Base-by-base conservation (phyloP, 306 rosid species). In the Castanea mollissima region DNA sequence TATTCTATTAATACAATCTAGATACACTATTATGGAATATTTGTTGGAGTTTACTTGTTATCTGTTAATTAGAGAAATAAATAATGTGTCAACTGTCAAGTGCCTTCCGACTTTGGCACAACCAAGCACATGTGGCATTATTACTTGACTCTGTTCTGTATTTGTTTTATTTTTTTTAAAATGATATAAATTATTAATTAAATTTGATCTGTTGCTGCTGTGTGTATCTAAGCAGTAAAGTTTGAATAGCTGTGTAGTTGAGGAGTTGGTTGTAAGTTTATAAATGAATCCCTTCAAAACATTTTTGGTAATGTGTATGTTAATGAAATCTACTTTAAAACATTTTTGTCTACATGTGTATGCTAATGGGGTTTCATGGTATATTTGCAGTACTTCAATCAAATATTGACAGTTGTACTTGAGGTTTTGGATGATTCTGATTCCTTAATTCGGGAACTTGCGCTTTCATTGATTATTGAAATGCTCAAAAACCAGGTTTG, bases 341-440 rank as follows among this genome's bases (percentile, higher is more conserved):
- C 69, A 52, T 38, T 65, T 68, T 70, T 73, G 55, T 55, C 52
- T 69, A 70, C 78, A 58, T 81, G 46, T 64, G 41, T 41, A 18
- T 49, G 71, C 59, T 80, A 75, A 78, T 78, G 75, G 77, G 38
- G 74, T 88, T 83, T 73, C 68, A 46, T 82, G 83, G 69, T 79
- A 49, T 67, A 55, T 76, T 71, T 92, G 93, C 97, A 96, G 99
- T 96, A 90, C 89, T 96, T 96, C 85, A 96, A 96, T 89, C 99
- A 96, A 86, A 96, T 96, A 78, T 82, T 96, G 90, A 93, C 98
- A 2, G 89, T 76, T 82, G 88, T 90, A 78, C 98, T 96, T 79
- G 99, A 96, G 87, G 94, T 93, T 80, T 80, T 91, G 90, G 99
- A 96, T 81, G 94, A 96, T 85, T 86, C 89, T 76, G 94, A 93